Base-by-base conservation (phyloP, 2,329 filamentous ascomycete genomes). In the Aaosphaeria pasadenensis region DNA sequence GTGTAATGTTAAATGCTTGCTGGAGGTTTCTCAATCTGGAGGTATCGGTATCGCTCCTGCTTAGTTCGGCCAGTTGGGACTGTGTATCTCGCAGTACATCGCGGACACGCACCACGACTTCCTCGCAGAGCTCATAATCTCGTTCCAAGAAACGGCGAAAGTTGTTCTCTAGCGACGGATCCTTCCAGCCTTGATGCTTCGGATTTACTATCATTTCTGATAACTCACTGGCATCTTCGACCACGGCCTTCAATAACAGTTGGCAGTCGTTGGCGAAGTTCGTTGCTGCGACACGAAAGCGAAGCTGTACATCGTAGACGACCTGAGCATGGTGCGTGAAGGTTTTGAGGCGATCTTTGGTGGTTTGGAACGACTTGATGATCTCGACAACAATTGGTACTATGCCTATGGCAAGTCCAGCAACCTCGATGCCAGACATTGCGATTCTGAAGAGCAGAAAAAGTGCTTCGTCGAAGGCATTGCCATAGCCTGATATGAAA, bases 391-490 rank as follows among this genome's bases (percentile, higher is more conserved):
- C 30, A 7, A 53, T 43, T 24, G 50, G 50, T 9, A 53, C 42
- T 6, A 53, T 43, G 32, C 50, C 50, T 36, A 53, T 30, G 4
- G 39, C 45, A 7, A 53, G 33, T 5, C 50, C 50, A 28, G 50
- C 50, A 31, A 53, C 39, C 32, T 52, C 50, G 29, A 41, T 41
- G 43, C 47, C 50, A 31, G 47, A 52, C 50, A 50, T 52, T 30
- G 17, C 17, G 17, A 24, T 24, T 24, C 17, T 24, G 17, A 24
- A 24, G 17, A 24, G 17, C 17, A 24, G 11, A 30, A 30, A 29
- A 30, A 5, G 11, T 4, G 39, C 9, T 7, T n/a, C 11, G 6
- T 13, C 6, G 11, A 29, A 44, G 29, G 29, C 17, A 24, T 24
- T 24, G 17, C 17, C 17, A 24, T 24, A 31, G 32, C 17, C 17